A percentile compares a stretch with the other conserved stretches of the same genome.
Evolutionary conservation across 805 yeast species (phyloP).

Genomic region (Nakazawaea ernobii): DNA sequence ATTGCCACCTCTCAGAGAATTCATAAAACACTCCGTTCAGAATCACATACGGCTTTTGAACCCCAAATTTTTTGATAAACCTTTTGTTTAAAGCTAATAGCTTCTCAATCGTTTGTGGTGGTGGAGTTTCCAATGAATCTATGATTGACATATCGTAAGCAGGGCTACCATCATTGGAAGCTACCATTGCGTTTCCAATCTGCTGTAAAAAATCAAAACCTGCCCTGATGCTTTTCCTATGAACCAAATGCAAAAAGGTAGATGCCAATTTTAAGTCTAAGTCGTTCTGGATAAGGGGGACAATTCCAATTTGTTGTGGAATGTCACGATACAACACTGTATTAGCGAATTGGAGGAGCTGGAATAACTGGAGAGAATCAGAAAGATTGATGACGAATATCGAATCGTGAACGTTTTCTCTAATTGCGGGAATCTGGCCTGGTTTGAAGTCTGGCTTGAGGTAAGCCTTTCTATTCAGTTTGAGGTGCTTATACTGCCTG

Average conservation of each 20-base stretch:
- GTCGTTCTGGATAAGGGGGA: conserved; percentile 47
- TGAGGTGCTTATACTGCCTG: conserved; percentile 39
- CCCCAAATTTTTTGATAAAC: conserved; percentile 31
- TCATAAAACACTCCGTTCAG: conserved; percentile 68
- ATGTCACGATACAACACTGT: conserved; percentile 49
- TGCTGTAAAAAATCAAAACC: conserved; percentile 19
- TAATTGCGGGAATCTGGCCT: conserved; percentile 63
- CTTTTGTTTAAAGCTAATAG: conserved; percentile 18
- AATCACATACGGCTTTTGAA: conserved; percentile 47
- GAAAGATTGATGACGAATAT: conserved; percentile 64
- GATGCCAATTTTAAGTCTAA: conserved; percentile 19
- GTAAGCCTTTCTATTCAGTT: conserved; percentile 42
- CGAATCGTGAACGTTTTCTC: conserved; percentile 70
- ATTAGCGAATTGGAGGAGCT: conserved; percentile 43
- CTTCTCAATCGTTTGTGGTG: conserved; percentile 13
- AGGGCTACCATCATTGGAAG: background rate
- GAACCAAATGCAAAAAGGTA: conserved; percentile 18
- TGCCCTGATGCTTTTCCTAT: conserved; percentile 16
- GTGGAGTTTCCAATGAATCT: conserved; percentile 7
- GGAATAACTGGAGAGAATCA: conserved; percentile 43
- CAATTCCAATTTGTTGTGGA: conserved; percentile 76
- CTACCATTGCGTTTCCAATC: conserved; percentile 12
- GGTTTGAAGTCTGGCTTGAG: conserved; percentile 33
- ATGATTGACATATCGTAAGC: conserved; percentile 1
- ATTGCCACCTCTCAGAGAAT: conserved; percentile 51